phyloP scores from a whole-genome alignment of 371 early-diverging fungal species.

The Batkoa obscura region DNA sequence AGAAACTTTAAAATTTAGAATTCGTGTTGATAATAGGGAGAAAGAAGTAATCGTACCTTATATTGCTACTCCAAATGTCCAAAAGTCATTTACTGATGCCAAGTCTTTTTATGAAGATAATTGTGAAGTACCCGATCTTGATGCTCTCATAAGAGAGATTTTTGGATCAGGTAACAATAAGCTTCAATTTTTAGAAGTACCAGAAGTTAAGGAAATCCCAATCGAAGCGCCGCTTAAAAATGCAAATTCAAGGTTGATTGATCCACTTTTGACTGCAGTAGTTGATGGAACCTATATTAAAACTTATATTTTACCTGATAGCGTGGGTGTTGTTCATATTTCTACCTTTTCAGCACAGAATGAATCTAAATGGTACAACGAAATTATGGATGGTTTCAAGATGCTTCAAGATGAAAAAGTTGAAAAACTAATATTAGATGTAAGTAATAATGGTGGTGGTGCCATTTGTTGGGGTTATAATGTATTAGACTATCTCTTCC shows the following conservation, averaged over 20 bases:
- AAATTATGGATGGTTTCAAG: not conserved
- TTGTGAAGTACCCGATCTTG: not conserved
- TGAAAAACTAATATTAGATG: not conserved
- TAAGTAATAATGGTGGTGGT: conserved; percentile 1
- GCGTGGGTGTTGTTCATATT: not conserved
- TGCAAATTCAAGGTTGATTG: not conserved
- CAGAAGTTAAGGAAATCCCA: not conserved
- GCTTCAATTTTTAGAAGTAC: not conserved
- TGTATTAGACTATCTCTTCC: not conserved
- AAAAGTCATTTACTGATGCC: not conserved
- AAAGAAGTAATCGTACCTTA: not conserved
- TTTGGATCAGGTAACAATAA: too few species aligned
- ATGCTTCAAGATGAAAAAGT: not conserved
- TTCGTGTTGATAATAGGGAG: not conserved
- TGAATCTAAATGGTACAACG: not conserved
- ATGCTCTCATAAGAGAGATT: too few species aligned
- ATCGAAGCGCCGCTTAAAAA: not conserved
- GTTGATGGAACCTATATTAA: not conserved
- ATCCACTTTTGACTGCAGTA: not conserved
- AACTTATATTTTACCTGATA: not conserved
- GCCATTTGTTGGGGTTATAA: not conserved
- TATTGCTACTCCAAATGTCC: not conserved
- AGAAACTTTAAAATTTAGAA: not conserved
- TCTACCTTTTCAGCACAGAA: not conserved
- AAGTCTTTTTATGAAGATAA: not conserved